phyloP scores from a whole-genome alignment of 805 yeast genomes.

The Candida endomychidarum region DNA sequence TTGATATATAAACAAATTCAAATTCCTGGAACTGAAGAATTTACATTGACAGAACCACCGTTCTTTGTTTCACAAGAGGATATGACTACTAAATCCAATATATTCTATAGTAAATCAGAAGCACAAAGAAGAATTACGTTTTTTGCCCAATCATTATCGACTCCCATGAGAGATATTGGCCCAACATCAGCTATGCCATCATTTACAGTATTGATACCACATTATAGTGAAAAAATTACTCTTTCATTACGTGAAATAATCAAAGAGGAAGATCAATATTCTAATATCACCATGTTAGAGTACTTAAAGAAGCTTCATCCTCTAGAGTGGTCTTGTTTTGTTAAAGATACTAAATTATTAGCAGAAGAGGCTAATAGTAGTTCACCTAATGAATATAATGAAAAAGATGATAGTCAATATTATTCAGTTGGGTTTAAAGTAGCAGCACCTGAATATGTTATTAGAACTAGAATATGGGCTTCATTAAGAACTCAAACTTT shows the following conservation, averaged over 20 bases:
- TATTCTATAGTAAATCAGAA: constrained; percentile 64
- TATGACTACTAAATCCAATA: constrained; percentile 56
- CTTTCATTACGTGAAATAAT: constrained; percentile 93
- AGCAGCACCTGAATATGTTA: constrained; percentile 94
- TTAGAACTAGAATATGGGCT: constrained; percentile 98
- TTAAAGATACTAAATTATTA: constrained; percentile 89
- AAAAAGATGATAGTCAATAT: constrained; percentile 76
- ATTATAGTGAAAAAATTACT: constrained; percentile 91
- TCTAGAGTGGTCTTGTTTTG: constrained; percentile 96
- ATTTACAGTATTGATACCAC: constrained; percentile 90
- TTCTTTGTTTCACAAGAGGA: constrained; percentile 85
- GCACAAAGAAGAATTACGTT: constrained; percentile 83
- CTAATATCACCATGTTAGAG: constrained; percentile 91
- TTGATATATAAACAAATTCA: constrained; percentile 57
- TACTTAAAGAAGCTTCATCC: constrained; percentile 94
- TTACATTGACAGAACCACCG: constrained; percentile 62
- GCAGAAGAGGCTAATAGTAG: constrained; percentile 83
- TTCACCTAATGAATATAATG: constrained; percentile 8
- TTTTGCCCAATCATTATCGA: constrained; percentile 86
- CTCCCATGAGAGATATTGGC: constrained; percentile 76
- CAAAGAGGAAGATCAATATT: constrained; percentile 94
- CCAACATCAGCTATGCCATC: constrained; percentile 72
- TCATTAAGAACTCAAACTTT: constrained; percentile 95
- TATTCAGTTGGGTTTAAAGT: constrained; percentile 96
- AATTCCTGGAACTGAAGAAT: constrained; percentile 31